Evolutionary conservation across 495 filamentous ascomycete genomes (phyloP).

Genomic region (Xylaria intraflava): DNA sequence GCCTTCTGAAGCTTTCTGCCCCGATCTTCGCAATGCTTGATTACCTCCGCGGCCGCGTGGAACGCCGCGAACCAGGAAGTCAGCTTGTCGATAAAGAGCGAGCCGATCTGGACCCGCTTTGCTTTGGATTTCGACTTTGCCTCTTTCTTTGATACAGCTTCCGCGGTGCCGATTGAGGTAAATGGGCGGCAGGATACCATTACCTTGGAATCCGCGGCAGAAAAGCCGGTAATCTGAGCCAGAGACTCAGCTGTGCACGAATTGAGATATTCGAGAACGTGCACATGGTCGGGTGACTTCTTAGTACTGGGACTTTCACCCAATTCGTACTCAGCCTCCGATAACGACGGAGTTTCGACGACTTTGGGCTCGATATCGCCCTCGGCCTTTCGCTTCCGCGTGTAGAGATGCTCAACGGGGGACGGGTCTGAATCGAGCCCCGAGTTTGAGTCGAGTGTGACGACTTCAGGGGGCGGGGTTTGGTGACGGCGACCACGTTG

Average conservation of each 20-base stretch:
- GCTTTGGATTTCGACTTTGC: slow-evolving; percentile 31
- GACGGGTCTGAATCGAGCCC: not conserved
- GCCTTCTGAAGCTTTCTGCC: slow-evolving; percentile 11
- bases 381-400: slow-evolving; percentile 17
- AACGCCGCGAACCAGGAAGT: slow-evolving; percentile 22
- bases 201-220: slow-evolving; percentile 55
- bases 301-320: slow-evolving; percentile 48
- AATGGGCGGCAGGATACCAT: slow-evolving; percentile 70
- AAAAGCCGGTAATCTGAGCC: slow-evolving; percentile 66
- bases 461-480: slow-evolving; percentile 35
- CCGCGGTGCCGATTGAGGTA: slow-evolving; percentile 51
- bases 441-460: slow-evolving; percentile 10
- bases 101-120: slow-evolving; percentile 30
- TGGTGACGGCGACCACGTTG: slow-evolving; percentile 51
- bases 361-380: not conserved
- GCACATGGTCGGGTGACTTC: not conserved
- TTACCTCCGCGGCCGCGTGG: slow-evolving; percentile 19
- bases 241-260: slow-evolving; percentile 64
- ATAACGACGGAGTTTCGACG: slow-evolving; percentile 27
- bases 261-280: slow-evolving; percentile 78
- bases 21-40: slow-evolving; percentile 25
- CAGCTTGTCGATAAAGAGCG: slow-evolving; percentile 32
- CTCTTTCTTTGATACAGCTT: slow-evolving; percentile 46
- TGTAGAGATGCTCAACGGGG: not conserved
- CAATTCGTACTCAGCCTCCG: slow-evolving; percentile 31